Base-by-base conservation (phyloP, 768 basidiomycete genomes). In the Mycena latifolia region DNA sequence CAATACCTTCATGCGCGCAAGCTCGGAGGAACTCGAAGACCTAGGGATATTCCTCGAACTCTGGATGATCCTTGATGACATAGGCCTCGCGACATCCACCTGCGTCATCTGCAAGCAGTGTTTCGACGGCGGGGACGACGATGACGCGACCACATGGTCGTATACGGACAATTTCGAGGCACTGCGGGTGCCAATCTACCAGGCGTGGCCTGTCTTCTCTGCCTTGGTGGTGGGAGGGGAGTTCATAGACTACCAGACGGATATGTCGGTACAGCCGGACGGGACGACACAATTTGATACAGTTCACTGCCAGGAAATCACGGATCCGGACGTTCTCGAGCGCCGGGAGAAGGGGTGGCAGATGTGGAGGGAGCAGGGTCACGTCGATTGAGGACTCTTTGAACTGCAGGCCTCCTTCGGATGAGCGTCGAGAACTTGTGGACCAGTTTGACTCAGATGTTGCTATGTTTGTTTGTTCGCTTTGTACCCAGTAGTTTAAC, bases 131-230 rank as follows among this genome's bases (percentile, higher is more conserved):
- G 61, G 56, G 31, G 61, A 62, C 39, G 61, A 63, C 15, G 61
- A 63, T 46, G 54, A 63, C 24, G 29, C 53, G 12, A 24, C 17
- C 20, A 63, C 61, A 33, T 63, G 61, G 61, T 22, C 31, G 8
- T 63, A 63, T 27, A 48, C 61, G 54, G 61, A 63, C 15, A 54
- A 63, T 5, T 63, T 55, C 25, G 53, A 63, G 45, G 53, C 33
- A 33, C 33, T 63, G 46, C 33, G 61, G 27, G 47, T 55, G 7
- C 61, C 61, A n/a, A 18, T 63, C 24, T 28, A 55, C 35, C 45
- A 63, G 46, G 45, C 28, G 25, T 51, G 54, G n/a, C 35, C 31
- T 20, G 61, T 63, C 14, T 55, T 25, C n/a, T 31, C 54, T 15
- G 33, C 54, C n/a, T 31, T 63, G 61, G 14, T 14, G 4, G 31